phyloP scores from a whole-genome alignment of 2,329 filamentous ascomycete species.

The Chaetomium strumarium region DNA sequence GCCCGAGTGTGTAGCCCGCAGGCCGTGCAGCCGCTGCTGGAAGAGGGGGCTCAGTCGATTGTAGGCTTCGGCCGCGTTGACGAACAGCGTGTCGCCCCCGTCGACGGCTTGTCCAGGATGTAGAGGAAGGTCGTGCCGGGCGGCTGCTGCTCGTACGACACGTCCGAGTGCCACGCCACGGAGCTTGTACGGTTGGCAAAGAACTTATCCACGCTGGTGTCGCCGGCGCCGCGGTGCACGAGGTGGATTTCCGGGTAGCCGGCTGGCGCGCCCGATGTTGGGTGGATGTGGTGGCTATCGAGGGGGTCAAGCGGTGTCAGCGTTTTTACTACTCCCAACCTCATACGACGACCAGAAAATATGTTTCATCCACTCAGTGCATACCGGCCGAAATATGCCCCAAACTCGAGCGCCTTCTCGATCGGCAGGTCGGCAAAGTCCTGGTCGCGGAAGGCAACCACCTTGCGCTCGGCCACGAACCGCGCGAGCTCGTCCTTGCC shows the following conservation, averaged over 20 bases:
- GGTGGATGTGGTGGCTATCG: conserved; percentile 61
- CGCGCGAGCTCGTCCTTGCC: conserved; percentile 66
- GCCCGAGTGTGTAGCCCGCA: conserved; percentile 76
- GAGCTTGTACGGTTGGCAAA: conserved; percentile 66
- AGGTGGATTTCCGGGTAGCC: conserved; percentile 66
- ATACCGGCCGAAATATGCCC: conserved; percentile 46
- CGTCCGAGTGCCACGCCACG: conserved; percentile 84
- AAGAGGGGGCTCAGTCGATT: conserved; percentile 73
- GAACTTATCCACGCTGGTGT: conserved; percentile 54
- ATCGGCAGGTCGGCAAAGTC: conserved; percentile 61
- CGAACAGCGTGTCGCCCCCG: conserved; percentile 84
- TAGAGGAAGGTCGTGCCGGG: conserved; percentile 88
- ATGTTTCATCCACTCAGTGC: neutral
- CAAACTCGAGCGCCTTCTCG: conserved; percentile 56
- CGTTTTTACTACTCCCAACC: neutral
- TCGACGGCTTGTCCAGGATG: conserved; percentile 72
- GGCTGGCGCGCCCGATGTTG: conserved; percentile 61
- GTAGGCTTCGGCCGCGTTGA: conserved; percentile 75
- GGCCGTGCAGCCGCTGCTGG: conserved; percentile 70
- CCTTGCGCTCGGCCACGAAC: conserved; percentile 63
- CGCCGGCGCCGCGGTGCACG: conserved; percentile 63
- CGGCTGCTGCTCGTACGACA: conserved; percentile 82
- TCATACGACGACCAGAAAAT: too few species aligned
- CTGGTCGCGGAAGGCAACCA: conserved; percentile 65
- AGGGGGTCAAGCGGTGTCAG: neutral